Evolutionary conservation across 1,139 yeast species (phyloP), one percentile per base, ranked within the genome.

Genomic region (Candida sp.): DNA sequence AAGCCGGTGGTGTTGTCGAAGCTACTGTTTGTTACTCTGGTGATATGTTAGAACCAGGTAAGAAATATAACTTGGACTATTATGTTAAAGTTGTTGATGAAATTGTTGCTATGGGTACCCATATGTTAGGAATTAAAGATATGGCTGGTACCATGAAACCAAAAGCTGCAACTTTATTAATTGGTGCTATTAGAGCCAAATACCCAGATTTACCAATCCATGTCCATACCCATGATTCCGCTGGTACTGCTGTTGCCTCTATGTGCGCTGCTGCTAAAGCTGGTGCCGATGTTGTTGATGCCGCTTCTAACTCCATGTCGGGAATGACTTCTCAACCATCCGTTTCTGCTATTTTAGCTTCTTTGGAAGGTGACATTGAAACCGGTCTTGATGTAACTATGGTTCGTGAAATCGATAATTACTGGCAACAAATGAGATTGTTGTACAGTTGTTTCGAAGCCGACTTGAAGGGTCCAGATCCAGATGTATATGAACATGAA

Each of bases 101-200:
- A 61, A 83, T 93, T 60, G 97, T 93, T 51, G 75, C 71, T 49
- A 84, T 91, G 89, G 99, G 99, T 57, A 93, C 98, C 40, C 99
- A 93, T 67, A 81, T 93, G 61, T 77, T 93, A 58, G 99, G 98
- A 69, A 93, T 93, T 63, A 93, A 93, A 72, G 99, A 93, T 72
- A 93, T 93, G 99, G 99, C 99, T 43, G 99, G 99, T 73, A 91
- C 98, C 48, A 70, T 93, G 74, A 91, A 93, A 71, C 99, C 99
- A 48, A 77, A 81, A 49, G 99, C 99, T 49, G 99, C 99, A 37
- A 82, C 77, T 43, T 53, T 84, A 44, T 81, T 93, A 63, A 77
- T 93, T 58, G 82, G 93, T 46, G 73, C 88, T 30, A 82, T 93
- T 55, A 84, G 99, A 68, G 81, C 80, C 49, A 84, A 80, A 67